These are phyloP conservation scores for Astrothelium subdiscretum DNA, from an alignment of 495 filamentous ascomycete species.

Conservation along the genomic window DNA sequence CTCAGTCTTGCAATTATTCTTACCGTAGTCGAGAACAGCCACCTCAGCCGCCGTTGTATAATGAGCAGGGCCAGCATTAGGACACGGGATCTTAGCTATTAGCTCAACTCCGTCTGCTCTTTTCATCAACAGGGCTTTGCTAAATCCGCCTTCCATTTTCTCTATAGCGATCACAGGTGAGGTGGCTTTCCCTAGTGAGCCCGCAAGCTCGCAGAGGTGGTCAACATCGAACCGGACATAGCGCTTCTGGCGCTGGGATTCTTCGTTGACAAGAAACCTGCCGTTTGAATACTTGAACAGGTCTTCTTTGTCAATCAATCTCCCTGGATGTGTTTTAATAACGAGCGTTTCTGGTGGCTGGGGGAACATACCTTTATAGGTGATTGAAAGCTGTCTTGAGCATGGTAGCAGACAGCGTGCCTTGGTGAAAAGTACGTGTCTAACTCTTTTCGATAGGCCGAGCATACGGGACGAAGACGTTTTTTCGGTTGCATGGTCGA, in stretches of 20 bases:
- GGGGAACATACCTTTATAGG: too few species aligned
- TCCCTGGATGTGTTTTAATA: too few species aligned
- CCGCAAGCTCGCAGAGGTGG: conserved; percentile 24
- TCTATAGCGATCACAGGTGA: conserved; percentile 23
- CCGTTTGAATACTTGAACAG: conserved; percentile 30
- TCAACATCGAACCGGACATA: conserved; percentile 26
- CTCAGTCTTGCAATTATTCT: not conserved
- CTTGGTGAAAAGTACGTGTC: too few species aligned
- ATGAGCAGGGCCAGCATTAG: conserved; percentile 19
- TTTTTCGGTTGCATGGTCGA: too few species aligned
- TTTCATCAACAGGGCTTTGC: conserved; percentile 29
- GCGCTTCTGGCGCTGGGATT: conserved; percentile 22
- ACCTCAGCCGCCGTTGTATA: conserved; percentile 32
- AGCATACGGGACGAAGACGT: too few species aligned
- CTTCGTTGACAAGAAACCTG: conserved; percentile 27
- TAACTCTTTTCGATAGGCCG: too few species aligned
- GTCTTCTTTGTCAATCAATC: conserved; percentile 8
- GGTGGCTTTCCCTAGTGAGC: conserved; percentile 9
- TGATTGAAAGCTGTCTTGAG: too few species aligned
- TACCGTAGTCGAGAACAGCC: conserved; percentile 30
- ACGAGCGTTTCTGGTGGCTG: too few species aligned
- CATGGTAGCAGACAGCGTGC: too few species aligned
- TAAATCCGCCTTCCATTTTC: conserved; percentile 33
- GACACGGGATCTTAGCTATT: conserved; percentile 29
- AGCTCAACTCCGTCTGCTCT: conserved; percentile 27